A percentile compares a stretch with the other conserved stretches of the same genome.
These are phyloP conservation scores for Blastobotrys petasosporus DNA, from an alignment of 1,139 yeast species.

Conservation along the genomic window DNA sequence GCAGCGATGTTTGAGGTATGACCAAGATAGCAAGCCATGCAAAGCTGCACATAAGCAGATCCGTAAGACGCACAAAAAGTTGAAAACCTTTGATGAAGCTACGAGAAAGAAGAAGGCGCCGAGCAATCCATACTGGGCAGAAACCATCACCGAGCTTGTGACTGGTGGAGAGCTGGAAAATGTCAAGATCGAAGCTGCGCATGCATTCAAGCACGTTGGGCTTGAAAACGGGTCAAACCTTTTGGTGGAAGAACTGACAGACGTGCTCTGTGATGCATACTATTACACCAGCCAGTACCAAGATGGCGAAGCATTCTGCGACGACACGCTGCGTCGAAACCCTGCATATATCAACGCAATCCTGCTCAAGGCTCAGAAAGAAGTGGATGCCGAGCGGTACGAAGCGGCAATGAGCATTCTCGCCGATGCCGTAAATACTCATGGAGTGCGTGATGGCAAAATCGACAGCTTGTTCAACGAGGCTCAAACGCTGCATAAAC, in stretches of 20 bases:
- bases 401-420: slow-evolving; percentile 42
- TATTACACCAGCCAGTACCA: slow-evolving; percentile 35
- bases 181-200: slow-evolving; percentile 13
- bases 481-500: slow-evolving; percentile 47
- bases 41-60: slow-evolving; percentile 45
- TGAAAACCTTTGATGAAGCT: slow-evolving; percentile 19
- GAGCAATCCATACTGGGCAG: slow-evolving; percentile 36
- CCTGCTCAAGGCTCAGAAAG: slow-evolving; percentile 42
- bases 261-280: slow-evolving; percentile 45
- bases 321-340: slow-evolving; percentile 30
- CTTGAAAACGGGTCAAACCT: slow-evolving; percentile 6
- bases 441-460: slow-evolving; percentile 41
- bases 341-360: slow-evolving; percentile 43
- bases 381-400: slow-evolving; percentile 39
- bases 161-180: slow-evolving; percentile 19
- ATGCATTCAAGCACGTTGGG: slow-evolving; percentile 12
- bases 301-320: slow-evolving; percentile 37
- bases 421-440: slow-evolving; percentile 37
- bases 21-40: slow-evolving; percentile 59
- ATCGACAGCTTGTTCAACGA: slow-evolving; percentile 48
- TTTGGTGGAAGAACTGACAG: slow-evolving; percentile 34
- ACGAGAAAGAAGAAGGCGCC: slow-evolving; percentile 24
- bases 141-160: slow-evolving; percentile 22
- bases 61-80: slow-evolving; percentile 35
- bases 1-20: slow-evolving; percentile 59